phyloP scores from a whole-genome alignment of 495 filamentous ascomycete species.

The Aspergillus mulundensis region DNA sequence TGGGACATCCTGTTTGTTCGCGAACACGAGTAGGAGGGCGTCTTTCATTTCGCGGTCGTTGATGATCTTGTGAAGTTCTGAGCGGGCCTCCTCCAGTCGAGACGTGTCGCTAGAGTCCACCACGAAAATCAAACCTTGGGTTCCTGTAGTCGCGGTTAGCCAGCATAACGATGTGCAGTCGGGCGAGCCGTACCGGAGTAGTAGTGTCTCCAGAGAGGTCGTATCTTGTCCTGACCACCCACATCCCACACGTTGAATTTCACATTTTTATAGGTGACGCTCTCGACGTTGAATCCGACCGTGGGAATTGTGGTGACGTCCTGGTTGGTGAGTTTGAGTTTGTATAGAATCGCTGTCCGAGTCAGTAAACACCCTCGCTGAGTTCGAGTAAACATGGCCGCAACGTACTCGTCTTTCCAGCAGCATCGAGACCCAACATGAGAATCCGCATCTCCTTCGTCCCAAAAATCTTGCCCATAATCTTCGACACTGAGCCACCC shows the following conservation, averaged over 20 bases:
- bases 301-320: constrained; percentile 99
- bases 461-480: constrained; percentile 96
- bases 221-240: constrained; percentile 98
- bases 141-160: constrained; percentile 50
- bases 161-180: background rate
- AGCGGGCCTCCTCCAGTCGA: constrained; percentile 83
- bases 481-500: constrained; percentile 79
- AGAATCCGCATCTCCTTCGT: constrained; percentile 97
- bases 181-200: constrained; percentile 68
- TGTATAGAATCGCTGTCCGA: constrained; percentile 85
- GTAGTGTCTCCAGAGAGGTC: constrained; percentile 97
- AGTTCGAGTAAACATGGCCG: background rate
- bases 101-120: constrained; percentile 86
- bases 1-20: constrained; percentile 93
- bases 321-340: constrained; percentile 90
- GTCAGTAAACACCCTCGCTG: background rate
- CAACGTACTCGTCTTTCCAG: constrained; percentile 86
- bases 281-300: constrained; percentile 99
- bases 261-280: constrained; percentile 98
- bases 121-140: constrained; percentile 96
- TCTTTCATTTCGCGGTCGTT: constrained; percentile 99
- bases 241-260: constrained; percentile 99
- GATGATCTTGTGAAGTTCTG: constrained; percentile 91
- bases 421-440: constrained; percentile 96
- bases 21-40: constrained; percentile 87